Conservation (phyloP, 2,329 filamentous ascomycete genomes). For the Sordariomycetes sp. region DNA sequence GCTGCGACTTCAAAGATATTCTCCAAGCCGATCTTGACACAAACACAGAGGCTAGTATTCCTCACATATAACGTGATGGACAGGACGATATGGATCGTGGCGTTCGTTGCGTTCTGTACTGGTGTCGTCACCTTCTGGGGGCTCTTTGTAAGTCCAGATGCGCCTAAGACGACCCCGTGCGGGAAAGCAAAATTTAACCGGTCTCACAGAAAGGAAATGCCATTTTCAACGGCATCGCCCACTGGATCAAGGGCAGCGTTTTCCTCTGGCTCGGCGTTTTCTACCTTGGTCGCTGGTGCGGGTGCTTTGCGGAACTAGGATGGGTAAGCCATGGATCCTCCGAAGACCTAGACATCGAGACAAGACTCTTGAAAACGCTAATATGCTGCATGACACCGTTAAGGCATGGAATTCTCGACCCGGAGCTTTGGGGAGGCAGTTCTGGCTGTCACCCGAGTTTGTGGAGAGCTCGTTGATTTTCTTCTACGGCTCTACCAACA, state of each 20-base stretch:
- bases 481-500: slow-evolving; percentile 78
- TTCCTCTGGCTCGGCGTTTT: slow-evolving; percentile 91
- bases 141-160: slow-evolving; percentile 59
- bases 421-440: slow-evolving; percentile 39
- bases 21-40: slow-evolving; percentile 17
- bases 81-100: slow-evolving; percentile 65
- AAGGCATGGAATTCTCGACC: slow-evolving; percentile 82
- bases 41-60: slow-evolving; percentile 35
- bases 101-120: slow-evolving; percentile 60
- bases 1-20: not conserved
- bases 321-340: slow-evolving; percentile 42
- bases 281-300: slow-evolving; percentile 81
- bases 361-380: slow-evolving; percentile 11
- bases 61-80: slow-evolving; percentile 60
- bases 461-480: slow-evolving; percentile 85
- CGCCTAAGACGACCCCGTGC: not conserved
- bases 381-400: not conserved
- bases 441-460: slow-evolving; percentile 77
- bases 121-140: slow-evolving; percentile 71
- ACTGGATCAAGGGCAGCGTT: slow-evolving; percentile 89
- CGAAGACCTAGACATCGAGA: not conserved
- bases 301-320: slow-evolving; percentile 79
- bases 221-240: slow-evolving; percentile 78
- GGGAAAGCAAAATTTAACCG: not conserved
- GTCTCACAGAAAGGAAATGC: slow-evolving; percentile 47